Conservation (phyloP, 2,329 filamentous ascomycete species). For the Calonectria hawksworthii region DNA sequence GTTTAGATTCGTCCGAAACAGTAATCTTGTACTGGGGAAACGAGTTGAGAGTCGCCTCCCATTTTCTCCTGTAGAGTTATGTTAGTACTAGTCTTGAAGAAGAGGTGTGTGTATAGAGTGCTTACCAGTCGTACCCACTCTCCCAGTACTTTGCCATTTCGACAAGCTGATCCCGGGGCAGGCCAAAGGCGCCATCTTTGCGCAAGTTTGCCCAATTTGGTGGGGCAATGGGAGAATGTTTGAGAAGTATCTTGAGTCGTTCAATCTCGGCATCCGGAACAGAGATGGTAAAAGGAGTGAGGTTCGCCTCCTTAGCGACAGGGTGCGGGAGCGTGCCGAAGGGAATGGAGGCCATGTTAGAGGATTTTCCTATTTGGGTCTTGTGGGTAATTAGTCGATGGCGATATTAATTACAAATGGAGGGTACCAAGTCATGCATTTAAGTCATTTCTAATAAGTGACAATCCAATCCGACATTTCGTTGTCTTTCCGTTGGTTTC, state of each 20-base stretch:
- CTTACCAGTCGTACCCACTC: slow-evolving; percentile 15
- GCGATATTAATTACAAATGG: not conserved
- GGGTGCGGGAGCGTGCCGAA: slow-evolving; percentile 1
- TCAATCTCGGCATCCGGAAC: slow-evolving; percentile 11
- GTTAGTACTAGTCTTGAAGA: not conserved
- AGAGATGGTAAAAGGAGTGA: slow-evolving; percentile 1
- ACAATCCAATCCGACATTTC: not conserved
- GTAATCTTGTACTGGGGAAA: slow-evolving; percentile 32
- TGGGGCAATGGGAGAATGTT: not conserved
- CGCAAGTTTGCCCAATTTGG: slow-evolving; percentile 7
- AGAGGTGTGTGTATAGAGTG: not conserved
- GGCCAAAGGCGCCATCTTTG: not conserved
- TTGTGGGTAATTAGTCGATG: not conserved
- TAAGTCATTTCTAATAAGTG: not conserved
- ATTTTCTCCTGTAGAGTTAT: slow-evolving; percentile 15
- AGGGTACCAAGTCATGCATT: not conserved
- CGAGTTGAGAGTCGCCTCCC: slow-evolving; percentile 33
- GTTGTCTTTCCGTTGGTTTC: not conserved
- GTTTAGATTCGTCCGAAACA: slow-evolving; percentile 11
- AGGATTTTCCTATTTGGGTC: not conserved
- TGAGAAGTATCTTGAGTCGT: slow-evolving; percentile 7
- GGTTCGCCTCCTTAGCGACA: slow-evolving; percentile 9
- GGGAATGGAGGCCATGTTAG: not conserved
- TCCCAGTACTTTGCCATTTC: slow-evolving; percentile 11
- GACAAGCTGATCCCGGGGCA: slow-evolving; percentile 1